These are phyloP conservation scores for Colletotrichum cuscutae DNA, from an alignment of 2,329 filamentous ascomycete genomes.

Conservation along the genomic window DNA sequence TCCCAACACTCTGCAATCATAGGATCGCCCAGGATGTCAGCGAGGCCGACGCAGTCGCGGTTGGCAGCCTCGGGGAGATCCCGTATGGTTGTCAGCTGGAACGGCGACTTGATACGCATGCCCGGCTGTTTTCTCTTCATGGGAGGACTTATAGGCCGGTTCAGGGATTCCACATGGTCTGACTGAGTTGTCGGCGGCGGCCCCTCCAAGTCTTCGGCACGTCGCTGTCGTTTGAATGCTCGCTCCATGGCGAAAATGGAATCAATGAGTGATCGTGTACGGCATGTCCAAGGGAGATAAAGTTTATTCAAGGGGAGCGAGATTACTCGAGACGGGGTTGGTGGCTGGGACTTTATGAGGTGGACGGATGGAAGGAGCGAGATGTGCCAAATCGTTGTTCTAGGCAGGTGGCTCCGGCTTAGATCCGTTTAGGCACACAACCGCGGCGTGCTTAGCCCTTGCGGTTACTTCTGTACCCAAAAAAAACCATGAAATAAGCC, in stretches of 20 bases:
- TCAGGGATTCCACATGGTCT: slow-evolving; percentile 41
- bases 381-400: not conserved
- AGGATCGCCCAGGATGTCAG: slow-evolving; percentile 78
- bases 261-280: not conserved
- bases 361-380: not conserved
- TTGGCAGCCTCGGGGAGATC: slow-evolving; percentile 71
- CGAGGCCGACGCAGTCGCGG: slow-evolving; percentile 71
- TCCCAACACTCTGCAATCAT: slow-evolving; percentile 78
- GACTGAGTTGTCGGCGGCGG: not conserved
- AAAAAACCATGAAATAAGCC: not conserved
- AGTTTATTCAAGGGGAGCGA: not conserved
- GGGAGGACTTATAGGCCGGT: slow-evolving; percentile 59
- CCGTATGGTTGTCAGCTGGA: slow-evolving; percentile 76
- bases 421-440: not conserved
- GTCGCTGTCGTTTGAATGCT: slow-evolving; percentile 45
- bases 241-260: slow-evolving; percentile 41
- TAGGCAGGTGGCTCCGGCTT: not conserved
- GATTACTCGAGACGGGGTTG: not conserved
- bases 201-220: not conserved
- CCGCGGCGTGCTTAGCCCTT: not conserved
- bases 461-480: not conserved
- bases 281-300: not conserved
- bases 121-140: slow-evolving; percentile 42
- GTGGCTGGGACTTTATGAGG: not conserved
- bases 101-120: slow-evolving; percentile 66